Conservation (phyloP, 179 eudicot genomes). For the Beta corolliflora region DNA sequence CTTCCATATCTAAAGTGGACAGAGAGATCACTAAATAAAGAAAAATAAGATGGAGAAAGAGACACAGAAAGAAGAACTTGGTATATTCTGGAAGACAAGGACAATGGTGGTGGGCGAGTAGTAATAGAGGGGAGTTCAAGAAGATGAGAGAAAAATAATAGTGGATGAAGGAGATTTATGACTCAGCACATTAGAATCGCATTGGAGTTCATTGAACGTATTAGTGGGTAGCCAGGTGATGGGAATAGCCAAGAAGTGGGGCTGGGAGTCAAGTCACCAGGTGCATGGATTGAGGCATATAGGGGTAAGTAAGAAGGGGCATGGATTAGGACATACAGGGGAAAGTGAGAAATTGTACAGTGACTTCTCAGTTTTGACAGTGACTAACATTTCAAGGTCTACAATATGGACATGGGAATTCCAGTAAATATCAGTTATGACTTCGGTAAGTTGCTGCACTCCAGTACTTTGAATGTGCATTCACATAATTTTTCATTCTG, state of each 20-base stretch:
- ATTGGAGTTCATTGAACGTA: neutral
- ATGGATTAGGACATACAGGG: neutral
- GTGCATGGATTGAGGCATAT: neutral
- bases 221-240: neutral
- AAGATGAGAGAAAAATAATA: too few species aligned
- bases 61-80: too few species aligned
- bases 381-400: neutral
- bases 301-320: neutral
- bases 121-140: too few species aligned
- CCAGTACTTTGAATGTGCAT: neutral
- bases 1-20: too few species aligned
- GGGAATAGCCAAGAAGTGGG: neutral
- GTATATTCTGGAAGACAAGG: too few species aligned
- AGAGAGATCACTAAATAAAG: too few species aligned
- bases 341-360: neutral
- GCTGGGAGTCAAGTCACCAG: neutral
- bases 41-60: too few species aligned
- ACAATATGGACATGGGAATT: neutral
- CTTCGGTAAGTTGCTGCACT: neutral
- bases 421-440: neutral
- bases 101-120: too few species aligned
- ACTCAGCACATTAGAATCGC: too few species aligned
- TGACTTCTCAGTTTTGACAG: neutral
- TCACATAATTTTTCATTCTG: neutral
- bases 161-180: too few species aligned